Percentiles rank a stretch among this genome's conserved stretches.
phyloP scores from a whole-genome alignment of 306 rosid species.

The Parietaria judaica region DNA sequence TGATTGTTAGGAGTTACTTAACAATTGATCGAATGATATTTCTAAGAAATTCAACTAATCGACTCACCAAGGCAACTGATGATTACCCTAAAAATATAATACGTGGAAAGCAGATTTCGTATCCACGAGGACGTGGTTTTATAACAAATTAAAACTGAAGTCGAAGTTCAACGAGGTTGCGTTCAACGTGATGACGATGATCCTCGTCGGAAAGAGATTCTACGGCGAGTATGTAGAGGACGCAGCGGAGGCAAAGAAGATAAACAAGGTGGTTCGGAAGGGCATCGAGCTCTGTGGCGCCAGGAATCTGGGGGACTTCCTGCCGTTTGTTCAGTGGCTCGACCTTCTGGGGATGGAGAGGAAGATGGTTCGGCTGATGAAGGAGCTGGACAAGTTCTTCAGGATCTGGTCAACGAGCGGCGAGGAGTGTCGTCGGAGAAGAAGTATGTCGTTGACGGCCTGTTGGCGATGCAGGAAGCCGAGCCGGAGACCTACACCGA shows the following conservation, averaged over 20 bases:
- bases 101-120: too few relatives aligned
- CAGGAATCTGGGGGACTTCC: slow-evolving; percentile 14
- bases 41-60: not conserved
- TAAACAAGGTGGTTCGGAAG: slow-evolving; percentile 10
- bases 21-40: not conserved
- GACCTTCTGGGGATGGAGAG: slow-evolving; percentile 21
- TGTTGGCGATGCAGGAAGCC: slow-evolving; percentile 22
- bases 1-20: too few relatives aligned
- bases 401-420: slow-evolving; percentile 19
- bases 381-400: slow-evolving; percentile 22
- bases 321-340: slow-evolving; percentile 15
- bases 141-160: slow-evolving; percentile 13
- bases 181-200: slow-evolving; percentile 17
- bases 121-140: too few relatives aligned
- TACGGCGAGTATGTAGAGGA: slow-evolving; percentile 10
- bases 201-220: slow-evolving; percentile 22
- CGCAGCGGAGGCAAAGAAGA: not conserved
- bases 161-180: slow-evolving; percentile 8
- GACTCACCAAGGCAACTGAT: not conserved
- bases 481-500: slow-evolving; percentile 23
- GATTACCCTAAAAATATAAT: not conserved
- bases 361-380: slow-evolving; percentile 21
- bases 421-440: not conserved
- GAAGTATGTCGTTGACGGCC: slow-evolving; percentile 19
- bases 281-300: not conserved